Evolutionary conservation across 139 green algal species (phyloP).

Genomic region (Edaphochlamys debaryana): DNA sequence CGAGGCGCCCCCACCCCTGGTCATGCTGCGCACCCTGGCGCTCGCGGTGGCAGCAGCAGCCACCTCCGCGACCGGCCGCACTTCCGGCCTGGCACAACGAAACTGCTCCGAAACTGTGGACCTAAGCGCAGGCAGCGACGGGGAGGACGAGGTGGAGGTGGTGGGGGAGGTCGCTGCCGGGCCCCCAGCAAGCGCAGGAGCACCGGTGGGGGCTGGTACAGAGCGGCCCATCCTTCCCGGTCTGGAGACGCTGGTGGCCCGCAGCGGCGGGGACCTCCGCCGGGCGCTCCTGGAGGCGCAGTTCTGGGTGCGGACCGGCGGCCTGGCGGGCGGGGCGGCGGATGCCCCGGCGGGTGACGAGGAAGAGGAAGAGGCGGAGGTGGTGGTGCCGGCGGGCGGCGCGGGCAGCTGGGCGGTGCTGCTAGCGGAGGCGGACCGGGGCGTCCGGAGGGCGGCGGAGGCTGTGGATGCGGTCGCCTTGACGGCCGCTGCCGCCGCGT

Average conservation of each 20-base stretch:
- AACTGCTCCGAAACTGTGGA: constrained; percentile 4
- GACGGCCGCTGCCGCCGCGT: too few relatives aligned
- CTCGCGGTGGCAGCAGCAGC: neutral
- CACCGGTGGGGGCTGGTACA: neutral
- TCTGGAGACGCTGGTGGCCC: constrained; percentile 7
- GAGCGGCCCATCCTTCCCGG: neutral
- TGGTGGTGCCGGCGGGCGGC: too few relatives aligned
- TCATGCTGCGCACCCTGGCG: constrained; percentile 44
- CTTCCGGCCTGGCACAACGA: too few relatives aligned
- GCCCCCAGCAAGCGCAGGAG: neutral
- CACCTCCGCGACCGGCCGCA: neutral
- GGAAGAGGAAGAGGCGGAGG: neutral
- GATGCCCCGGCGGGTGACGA: neutral
- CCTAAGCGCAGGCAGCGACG: neutral
- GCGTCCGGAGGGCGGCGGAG: too few relatives aligned
- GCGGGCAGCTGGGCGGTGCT: too few relatives aligned
- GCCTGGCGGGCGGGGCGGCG: neutral
- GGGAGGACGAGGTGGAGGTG: neutral
- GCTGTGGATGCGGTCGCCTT: too few relatives aligned
- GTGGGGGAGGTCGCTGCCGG: neutral
- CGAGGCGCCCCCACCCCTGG: neutral
- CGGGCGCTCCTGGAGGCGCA: constrained; percentile 12
- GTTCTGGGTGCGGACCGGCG: constrained; percentile 22
- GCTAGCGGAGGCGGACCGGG: too few relatives aligned
- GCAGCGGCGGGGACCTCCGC: constrained; percentile 21